Conservation (phyloP, 2,329 filamentous ascomycete species). For the Neofusicoccum parvum region DNA sequence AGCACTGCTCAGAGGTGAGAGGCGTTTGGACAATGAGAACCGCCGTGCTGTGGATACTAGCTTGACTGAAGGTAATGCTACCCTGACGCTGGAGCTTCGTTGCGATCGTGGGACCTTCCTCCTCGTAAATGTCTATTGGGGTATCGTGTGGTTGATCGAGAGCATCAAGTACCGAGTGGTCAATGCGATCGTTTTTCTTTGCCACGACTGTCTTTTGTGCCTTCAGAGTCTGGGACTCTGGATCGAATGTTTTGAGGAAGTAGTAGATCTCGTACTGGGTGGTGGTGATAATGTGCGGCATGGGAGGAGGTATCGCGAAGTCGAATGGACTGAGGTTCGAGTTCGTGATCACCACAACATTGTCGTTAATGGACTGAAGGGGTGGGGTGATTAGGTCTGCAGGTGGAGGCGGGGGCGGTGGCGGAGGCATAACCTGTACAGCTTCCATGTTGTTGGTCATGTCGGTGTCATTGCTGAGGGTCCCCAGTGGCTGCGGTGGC, state of each 20-base stretch:
- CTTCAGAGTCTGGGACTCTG: constrained; percentile 37
- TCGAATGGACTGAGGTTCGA: not conserved
- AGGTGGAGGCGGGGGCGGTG: constrained; percentile 32
- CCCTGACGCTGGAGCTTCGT: constrained; percentile 27
- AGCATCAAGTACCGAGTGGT: constrained; percentile 34
- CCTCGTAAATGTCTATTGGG: constrained; percentile 55
- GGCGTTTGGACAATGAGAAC: constrained; percentile 37
- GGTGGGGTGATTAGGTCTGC: constrained; percentile 22
- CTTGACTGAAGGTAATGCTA: constrained; percentile 34
- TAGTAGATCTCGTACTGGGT: constrained; percentile 40
- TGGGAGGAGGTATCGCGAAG: constrained; percentile 32
- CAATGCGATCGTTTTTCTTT: constrained; percentile 36
- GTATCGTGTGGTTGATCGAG: constrained; percentile 35
- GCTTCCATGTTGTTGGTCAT: constrained; percentile 2
- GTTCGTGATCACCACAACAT: not conserved
- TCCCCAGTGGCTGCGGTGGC: not conserved
- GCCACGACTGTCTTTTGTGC: constrained; percentile 37
- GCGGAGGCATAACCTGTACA: not conserved
- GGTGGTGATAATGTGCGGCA: constrained; percentile 28
- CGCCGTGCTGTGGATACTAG: constrained; percentile 27
- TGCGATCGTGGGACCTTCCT: constrained; percentile 40
- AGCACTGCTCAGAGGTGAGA: constrained; percentile 32
- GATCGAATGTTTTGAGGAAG: constrained; percentile 44
- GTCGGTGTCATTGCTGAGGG: not conserved
- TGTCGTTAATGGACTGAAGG: not conserved